Evolutionary conservation across 2,329 filamentous ascomycete genomes (phyloP), one percentile per base, ranked within the genome.

Genomic region (Colletotrichum graminicola): DNA sequence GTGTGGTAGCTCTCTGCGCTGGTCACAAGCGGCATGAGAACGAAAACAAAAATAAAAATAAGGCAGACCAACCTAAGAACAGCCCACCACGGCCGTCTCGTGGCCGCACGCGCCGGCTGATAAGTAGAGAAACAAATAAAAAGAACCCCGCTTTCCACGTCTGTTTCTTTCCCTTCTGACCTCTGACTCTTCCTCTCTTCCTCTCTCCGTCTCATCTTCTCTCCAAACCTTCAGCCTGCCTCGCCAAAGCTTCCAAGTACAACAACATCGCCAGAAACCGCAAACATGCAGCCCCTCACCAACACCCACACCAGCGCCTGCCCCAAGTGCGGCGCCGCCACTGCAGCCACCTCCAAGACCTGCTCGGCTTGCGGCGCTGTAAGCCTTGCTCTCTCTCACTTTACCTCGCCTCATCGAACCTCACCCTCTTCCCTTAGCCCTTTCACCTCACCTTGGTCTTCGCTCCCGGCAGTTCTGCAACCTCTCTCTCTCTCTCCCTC

Each of bases 351-450:
- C 52, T 75, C 76, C 81, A 90, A 90, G 87, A 84, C 82, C 72
- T 90, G 88, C 82, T 76, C 77, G 70, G 82, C 83, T 69, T 90
- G 88, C 81, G 88, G 88, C 67, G 87, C 88, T 76, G 88, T 90
- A 83, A 76, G 88, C 83, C 49, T 29, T 39, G 14, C 62, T 52
- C 60, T n/a, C 43, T n/a, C 41, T 70, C 12, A 57, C 36, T 62
- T 45, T 49, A 34, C 47, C 49, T 39, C 29, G 16, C 45, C 29
- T 43, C 10, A 39, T 32, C 55, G n/a, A 63, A 56, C 14, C 41
- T 62, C 29, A 11, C 26, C 61, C 41, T 60, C 47, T 62, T 68
- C 45, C 41, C 23, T 32, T 3, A 34, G 16, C 14, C 43, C 47
- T 26, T 49, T 36, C 12, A 23, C 36, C 51, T 36, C 14, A 5